These are phyloP conservation scores for Phlebiopsis flavidoalba DNA, from an alignment of 768 basidiomycete genomes.

Conservation along the genomic window DNA sequence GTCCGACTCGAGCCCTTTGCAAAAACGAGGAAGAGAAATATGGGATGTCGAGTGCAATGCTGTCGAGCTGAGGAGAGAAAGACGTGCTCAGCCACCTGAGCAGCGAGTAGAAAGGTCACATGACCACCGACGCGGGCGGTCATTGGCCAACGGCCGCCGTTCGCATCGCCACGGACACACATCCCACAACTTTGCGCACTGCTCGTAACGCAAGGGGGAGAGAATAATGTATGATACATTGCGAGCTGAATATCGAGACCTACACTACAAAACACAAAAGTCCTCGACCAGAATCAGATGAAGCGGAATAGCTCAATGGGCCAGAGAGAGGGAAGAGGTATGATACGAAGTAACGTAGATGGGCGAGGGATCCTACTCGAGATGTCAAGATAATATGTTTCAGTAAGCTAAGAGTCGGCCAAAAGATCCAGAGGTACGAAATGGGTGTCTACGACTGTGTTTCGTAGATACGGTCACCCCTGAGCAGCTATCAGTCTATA, in stretches of 20 bases:
- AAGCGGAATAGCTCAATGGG: not conserved
- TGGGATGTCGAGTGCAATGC: not conserved
- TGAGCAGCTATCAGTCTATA: not conserved
- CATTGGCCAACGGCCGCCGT: not conserved
- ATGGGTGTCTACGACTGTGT: not conserved
- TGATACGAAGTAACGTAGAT: not conserved
- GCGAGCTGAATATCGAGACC: not conserved
- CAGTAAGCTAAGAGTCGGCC: constrained; percentile 1
- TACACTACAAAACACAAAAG: not conserved
- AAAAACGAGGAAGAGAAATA: not conserved
- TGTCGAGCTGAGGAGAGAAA: not conserved
- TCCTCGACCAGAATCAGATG: not conserved
- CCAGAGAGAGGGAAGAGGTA: not conserved
- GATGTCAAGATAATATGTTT: not conserved
- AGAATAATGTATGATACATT: not conserved
- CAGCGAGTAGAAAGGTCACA: not conserved
- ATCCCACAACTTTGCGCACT: not conserved
- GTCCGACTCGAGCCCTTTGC: not conserved
- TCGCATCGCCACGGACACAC: not conserved
- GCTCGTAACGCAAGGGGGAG: not conserved
- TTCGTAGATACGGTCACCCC: not conserved
- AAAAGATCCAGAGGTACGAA: not conserved
- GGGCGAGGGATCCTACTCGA: not conserved
- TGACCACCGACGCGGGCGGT: constrained; percentile 1
- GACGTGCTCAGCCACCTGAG: not conserved